Conservation (phyloP, 2,329 filamentous ascomycete species). For the Claviceps pusilla region DNA sequence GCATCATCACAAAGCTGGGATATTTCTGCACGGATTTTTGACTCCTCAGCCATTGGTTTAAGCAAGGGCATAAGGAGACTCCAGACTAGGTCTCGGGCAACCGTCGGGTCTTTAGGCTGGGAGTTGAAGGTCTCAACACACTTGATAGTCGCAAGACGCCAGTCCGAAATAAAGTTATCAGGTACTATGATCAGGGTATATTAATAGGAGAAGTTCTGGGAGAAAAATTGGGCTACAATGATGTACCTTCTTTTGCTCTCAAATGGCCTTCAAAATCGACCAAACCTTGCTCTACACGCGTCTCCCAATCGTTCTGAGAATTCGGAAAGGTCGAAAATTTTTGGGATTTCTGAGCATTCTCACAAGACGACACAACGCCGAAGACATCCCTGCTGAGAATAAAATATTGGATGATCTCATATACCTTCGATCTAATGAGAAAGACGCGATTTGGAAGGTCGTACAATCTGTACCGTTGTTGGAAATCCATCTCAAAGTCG, state of each 20-base stretch:
- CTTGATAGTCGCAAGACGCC: not conserved
- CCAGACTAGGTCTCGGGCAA: not conserved
- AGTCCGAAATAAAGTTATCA: not conserved
- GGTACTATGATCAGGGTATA: not conserved
- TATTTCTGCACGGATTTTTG: not conserved
- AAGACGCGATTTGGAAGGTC: not conserved
- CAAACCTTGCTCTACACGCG: not conserved
- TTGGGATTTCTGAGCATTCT: not conserved
- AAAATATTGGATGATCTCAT: not conserved
- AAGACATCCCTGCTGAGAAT: not conserved
- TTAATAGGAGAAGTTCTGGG: not conserved
- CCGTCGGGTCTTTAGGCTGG: not conserved
- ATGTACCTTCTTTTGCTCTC: not conserved
- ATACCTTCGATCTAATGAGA: not conserved
- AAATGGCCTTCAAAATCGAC: not conserved
- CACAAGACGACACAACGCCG: not conserved
- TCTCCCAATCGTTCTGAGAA: not conserved
- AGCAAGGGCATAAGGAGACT: not conserved
- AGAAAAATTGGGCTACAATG: not conserved
- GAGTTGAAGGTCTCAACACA: not conserved
- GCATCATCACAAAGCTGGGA: not conserved
- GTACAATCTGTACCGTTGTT: not conserved
- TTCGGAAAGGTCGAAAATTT: not conserved
- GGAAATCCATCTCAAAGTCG: not conserved
- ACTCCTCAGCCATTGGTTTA: not conserved